These are phyloP conservation scores for Penicillium sp. DNA, from an alignment of 2,329 filamentous ascomycete genomes.

Conservation along the genomic window DNA sequence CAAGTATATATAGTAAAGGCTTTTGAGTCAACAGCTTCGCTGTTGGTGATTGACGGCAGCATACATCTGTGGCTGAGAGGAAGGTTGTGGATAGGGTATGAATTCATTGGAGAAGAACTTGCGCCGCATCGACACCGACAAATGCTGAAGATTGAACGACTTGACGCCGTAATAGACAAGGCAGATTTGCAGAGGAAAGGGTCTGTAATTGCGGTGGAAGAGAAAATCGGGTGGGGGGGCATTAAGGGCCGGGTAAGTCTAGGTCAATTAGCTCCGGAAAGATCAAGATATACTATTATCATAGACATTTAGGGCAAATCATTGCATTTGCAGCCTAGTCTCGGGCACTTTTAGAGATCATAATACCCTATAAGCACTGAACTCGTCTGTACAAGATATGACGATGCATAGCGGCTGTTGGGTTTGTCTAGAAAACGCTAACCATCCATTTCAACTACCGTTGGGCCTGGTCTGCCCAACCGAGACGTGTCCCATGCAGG, in stretches of 20 bases:
- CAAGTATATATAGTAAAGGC: constrained; percentile 27
- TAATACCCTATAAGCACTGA: not conserved
- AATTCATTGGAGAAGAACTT: constrained; percentile 28
- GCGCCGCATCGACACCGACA: constrained; percentile 27
- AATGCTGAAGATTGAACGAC: constrained; percentile 25
- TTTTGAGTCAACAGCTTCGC: constrained; percentile 22
- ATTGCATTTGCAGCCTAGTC: not conserved
- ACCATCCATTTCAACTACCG: constrained; percentile 20
- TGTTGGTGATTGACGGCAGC: constrained; percentile 20
- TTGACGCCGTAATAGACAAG: constrained; percentile 35
- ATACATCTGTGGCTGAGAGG: constrained; percentile 31
- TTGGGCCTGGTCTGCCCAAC: constrained; percentile 21
- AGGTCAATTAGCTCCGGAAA: constrained; percentile 33
- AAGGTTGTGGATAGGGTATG: constrained; percentile 22
- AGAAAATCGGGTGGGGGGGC: constrained; percentile 16
- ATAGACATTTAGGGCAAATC: constrained; percentile 1
- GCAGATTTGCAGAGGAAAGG: constrained; percentile 33
- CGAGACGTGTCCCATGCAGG: constrained; percentile 17
- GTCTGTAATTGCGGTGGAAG: constrained; percentile 28
- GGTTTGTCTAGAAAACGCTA: constrained; percentile 17
- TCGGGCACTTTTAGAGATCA: not conserved
- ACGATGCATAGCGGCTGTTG: constrained; percentile 17
- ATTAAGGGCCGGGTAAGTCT: constrained; percentile 21
- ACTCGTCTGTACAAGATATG: constrained; percentile 1
- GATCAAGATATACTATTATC: constrained; percentile 20